Evolutionary conservation across 2,329 filamentous ascomycete species (phyloP).

Genomic region (Colletotrichum higginsianum): DNA sequence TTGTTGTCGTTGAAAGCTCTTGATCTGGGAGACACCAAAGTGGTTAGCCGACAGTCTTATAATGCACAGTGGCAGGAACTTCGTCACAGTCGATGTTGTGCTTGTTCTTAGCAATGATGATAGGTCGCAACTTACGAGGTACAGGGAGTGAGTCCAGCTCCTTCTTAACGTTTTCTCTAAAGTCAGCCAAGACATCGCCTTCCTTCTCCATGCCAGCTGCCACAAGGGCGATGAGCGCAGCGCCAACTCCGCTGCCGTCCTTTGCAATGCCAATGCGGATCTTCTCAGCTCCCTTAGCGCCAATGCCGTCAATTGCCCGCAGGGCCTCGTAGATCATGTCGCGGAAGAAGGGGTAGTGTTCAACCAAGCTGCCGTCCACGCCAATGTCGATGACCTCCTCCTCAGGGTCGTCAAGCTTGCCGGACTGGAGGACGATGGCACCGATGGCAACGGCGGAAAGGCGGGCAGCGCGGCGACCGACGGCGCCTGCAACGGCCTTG

Average conservation of each 20-base stretch:
- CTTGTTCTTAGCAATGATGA: background rate
- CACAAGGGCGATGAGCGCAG: conserved; percentile 93
- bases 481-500: conserved; percentile 84
- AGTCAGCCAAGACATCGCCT: conserved; percentile 58
- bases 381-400: conserved; percentile 89
- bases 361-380: conserved; percentile 93
- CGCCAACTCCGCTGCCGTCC: conserved; percentile 96
- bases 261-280: conserved; percentile 97
- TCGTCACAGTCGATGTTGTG: conserved; percentile 46
- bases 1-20: conserved; percentile 49
- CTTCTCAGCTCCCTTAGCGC: conserved; percentile 82
- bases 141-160: conserved; percentile 52
- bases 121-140: conserved; percentile 48
- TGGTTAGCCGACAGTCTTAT: conserved; percentile 44
- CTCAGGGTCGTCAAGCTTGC: conserved; percentile 73
- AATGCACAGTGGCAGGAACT: conserved; percentile 12
- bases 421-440: conserved; percentile 86
- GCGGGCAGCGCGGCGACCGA: conserved; percentile 90
- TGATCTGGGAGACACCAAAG: conserved; percentile 45
- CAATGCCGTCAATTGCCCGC: conserved; percentile 82
- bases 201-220: conserved; percentile 77
- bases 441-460: conserved; percentile 90
- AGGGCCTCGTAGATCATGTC: conserved; percentile 89
- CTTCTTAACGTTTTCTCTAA: conserved; percentile 57
- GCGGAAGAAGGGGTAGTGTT: conserved; percentile 95